These are phyloP conservation scores for Xylaria grammica DNA, from an alignment of 495 filamentous ascomycete genomes.

Conservation along the genomic window DNA sequence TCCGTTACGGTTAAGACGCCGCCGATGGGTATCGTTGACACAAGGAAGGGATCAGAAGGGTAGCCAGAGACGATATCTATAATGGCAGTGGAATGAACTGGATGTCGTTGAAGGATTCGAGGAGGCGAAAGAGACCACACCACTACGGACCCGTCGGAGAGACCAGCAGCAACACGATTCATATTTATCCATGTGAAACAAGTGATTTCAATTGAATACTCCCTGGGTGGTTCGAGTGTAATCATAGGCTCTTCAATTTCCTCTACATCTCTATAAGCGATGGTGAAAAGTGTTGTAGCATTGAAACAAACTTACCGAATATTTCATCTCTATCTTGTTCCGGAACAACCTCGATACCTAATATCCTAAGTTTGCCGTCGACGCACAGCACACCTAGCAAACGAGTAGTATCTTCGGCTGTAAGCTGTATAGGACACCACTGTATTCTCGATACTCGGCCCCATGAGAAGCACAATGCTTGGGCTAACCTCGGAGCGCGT, in stretches of 20 bases:
- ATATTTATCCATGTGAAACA: conserved; percentile 54
- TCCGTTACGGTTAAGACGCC: conserved; percentile 52
- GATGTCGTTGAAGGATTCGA: conserved; percentile 44
- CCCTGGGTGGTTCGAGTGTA: conserved; percentile 44
- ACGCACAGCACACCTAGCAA: conserved; percentile 47
- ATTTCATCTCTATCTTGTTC: conserved; percentile 25
- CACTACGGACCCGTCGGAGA: conserved; percentile 53
- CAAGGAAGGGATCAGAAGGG: conserved; percentile 50
- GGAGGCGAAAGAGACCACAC: conserved; percentile 54
- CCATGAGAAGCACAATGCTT: conserved; percentile 45
- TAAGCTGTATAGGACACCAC: conserved; percentile 50
- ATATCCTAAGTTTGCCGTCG: conserved; percentile 48
- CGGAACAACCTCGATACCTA: conserved; percentile 36
- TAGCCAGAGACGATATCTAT: conserved; percentile 55
- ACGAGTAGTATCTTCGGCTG: conserved; percentile 30
- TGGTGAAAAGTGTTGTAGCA: background rate
- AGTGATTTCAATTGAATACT: conserved; percentile 50
- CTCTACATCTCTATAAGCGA: conserved; percentile 39
- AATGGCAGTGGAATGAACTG: conserved; percentile 48
- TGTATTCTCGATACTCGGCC: conserved; percentile 47
- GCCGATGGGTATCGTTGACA: conserved; percentile 52
- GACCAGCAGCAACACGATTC: conserved; percentile 52
- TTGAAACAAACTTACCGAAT: conserved; percentile 40
- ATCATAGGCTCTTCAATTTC: conserved; percentile 45
- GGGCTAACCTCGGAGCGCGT: conserved; percentile 34